A percentile compares a stretch with the other conserved stretches of the same genome.
Evolutionary conservation across 2,329 filamentous ascomycete genomes (phyloP).

Genomic region (Coleophoma eucalyptorum): DNA sequence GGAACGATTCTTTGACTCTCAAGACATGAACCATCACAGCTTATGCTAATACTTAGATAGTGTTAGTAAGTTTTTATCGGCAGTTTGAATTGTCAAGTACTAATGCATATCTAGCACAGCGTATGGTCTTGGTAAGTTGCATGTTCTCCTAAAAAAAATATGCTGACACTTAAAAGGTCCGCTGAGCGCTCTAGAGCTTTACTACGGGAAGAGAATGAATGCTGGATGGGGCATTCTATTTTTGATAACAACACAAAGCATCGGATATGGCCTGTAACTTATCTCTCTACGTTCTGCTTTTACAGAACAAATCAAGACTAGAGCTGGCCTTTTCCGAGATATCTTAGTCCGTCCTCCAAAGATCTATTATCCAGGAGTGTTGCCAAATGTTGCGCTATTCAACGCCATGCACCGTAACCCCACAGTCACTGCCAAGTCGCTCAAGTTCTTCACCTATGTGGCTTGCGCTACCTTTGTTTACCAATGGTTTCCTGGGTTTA

Average conservation of each 20-base stretch:
- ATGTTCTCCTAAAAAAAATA: no score
- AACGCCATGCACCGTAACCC: constrained; percentile 28
- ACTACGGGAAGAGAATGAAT: constrained; percentile 22
- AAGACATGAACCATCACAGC: background rate
- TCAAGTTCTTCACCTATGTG: constrained; percentile 24
- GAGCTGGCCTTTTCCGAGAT: constrained; percentile 21
- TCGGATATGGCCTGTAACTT: constrained; percentile 23
- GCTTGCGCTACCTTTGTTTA: constrained; percentile 23
- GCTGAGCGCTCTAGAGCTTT: constrained; percentile 24
- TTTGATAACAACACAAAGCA: constrained; percentile 26
- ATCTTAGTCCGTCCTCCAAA: constrained; percentile 27
- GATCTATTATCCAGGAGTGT: constrained; percentile 27
- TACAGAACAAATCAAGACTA: no score
- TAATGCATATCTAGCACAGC: constrained; percentile 6
- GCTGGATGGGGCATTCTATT: constrained; percentile 26
- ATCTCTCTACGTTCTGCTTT: no score
- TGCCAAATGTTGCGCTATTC: constrained; percentile 26
- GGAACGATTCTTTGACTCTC: background rate
- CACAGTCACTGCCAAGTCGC: constrained; percentile 21
- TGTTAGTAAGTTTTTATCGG: constrained; percentile 11
- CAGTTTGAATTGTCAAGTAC: no score
- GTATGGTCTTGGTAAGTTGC: constrained; percentile 17
- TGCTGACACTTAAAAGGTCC: constrained; percentile 11
- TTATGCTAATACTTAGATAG: constrained; percentile 2
- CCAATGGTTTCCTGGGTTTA: constrained; percentile 27